Evolutionary conservation across 257 asterid genomes (phyloP).

Genomic region (Penstemon newberryi): DNA sequence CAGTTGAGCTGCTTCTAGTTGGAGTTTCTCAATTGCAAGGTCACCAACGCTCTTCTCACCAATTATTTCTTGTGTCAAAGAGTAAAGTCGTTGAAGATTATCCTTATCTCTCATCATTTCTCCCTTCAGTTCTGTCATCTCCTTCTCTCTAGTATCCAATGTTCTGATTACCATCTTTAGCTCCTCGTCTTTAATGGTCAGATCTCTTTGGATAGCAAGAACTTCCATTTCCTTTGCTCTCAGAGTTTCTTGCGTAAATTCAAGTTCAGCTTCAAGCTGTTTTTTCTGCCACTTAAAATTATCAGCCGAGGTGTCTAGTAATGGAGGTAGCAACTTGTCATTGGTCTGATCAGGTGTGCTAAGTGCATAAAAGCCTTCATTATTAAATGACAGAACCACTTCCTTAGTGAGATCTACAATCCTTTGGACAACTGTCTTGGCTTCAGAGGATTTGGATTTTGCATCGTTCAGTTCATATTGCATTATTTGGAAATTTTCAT

Average conservation of each 20-base stretch:
- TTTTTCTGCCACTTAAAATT: slow-evolving; percentile 44
- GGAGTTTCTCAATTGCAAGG: slow-evolving; percentile 68
- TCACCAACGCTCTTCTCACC: slow-evolving; percentile 60
- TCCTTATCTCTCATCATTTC: slow-evolving; percentile 44
- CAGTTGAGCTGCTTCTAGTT: slow-evolving; percentile 65
- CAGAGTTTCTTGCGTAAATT: slow-evolving; percentile 55
- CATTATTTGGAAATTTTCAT: slow-evolving; percentile 51
- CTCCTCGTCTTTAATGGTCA: slow-evolving; percentile 67
- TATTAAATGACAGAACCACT: slow-evolving; percentile 46
- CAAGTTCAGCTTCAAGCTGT: slow-evolving; percentile 66
- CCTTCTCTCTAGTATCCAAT: slow-evolving; percentile 62
- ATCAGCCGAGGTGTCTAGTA: slow-evolving; percentile 31
- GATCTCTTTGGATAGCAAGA: slow-evolving; percentile 57
- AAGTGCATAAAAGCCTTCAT: slow-evolving; percentile 25
- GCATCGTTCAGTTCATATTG: slow-evolving; percentile 50
- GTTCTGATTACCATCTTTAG: slow-evolving; percentile 40
- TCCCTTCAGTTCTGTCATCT: slow-evolving; percentile 50
- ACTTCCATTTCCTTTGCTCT: slow-evolving; percentile 66
- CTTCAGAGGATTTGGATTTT: slow-evolving; percentile 57
- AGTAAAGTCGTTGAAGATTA: slow-evolving; percentile 49
- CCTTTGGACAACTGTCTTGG: slow-evolving; percentile 60
- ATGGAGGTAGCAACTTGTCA: slow-evolving; percentile 23
- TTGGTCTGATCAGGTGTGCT: slow-evolving; percentile 30
- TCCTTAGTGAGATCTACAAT: slow-evolving; percentile 67
- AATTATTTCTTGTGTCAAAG: slow-evolving; percentile 55